Evolutionary conservation across 139 green algal species (phyloP), one percentile per base, ranked within the genome.

Genomic region (Nannochloris sp.): DNA sequence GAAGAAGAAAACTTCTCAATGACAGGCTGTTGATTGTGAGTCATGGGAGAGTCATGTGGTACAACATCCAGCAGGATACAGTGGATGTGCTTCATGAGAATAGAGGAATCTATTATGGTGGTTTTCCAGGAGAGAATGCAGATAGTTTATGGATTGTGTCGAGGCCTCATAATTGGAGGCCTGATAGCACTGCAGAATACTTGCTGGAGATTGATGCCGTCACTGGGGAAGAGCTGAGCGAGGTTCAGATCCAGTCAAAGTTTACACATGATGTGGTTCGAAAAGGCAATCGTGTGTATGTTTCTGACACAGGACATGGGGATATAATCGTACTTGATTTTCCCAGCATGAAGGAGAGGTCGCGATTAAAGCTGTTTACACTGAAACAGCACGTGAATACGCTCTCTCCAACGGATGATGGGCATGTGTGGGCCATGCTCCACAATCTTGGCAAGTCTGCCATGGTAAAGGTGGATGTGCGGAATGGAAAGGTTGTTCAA

Each of bases 211-310:
- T 92, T 2, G 71, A 87, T 44, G 24, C 74, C 4, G 68, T 76
- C 0, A 81, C 68, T 79, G 80, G 81, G 19, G 4, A 46, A 46
- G 79, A 82, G 69, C 37, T 85, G 62, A 49, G 59, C 15, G 57
- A 74, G 1, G 62, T 81, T 40, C 61, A 21, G 10, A 40, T 66
- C 12, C 15, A 40, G 9, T 81, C 71, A 3, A 63, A 67, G 36
- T 91, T 90, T 62, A 84, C 83, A 2, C 85, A 91, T 60, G 85
- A 91, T 64, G 76, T 74, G 24, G 80, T 88, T 43, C 65, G 85
- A 7, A 21, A 21, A 1, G 73, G 76, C 0, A 66, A 78, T 50
- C 48, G 19, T 2, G 80, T 88, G 44, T 92, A 81, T 48, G 36
- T 87, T 4, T 80, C 70, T 48, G 80, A 78, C 76, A 90, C 83